Conservation (phyloP, 1,139 yeast species). For the Diutina mesorugosa region DNA sequence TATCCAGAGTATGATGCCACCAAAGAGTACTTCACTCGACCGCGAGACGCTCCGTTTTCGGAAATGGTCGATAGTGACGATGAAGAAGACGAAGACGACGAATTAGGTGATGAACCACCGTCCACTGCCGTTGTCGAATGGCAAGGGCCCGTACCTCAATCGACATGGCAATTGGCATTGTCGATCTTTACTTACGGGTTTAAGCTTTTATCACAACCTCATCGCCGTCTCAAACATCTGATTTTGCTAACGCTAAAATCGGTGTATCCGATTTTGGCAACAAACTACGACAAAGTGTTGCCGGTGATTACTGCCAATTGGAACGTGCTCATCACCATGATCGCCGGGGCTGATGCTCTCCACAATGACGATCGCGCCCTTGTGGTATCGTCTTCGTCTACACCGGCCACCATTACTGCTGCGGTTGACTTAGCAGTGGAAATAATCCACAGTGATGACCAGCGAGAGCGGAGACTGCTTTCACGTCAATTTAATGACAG, state of each 20-base stretch:
- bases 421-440: background rate
- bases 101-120: background rate
- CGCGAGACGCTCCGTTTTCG: background rate
- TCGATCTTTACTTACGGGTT: background rate
- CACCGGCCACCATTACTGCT: background rate
- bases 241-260: background rate
- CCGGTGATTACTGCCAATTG: background rate
- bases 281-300: background rate
- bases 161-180: background rate
- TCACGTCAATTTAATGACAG: background rate
- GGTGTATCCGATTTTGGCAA: background rate
- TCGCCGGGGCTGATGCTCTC: background rate
- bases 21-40: conserved; percentile 1
- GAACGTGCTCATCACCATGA: background rate
- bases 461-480: background rate
- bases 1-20: background rate
- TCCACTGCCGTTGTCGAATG: background rate
- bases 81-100: background rate
- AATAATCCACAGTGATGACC: background rate
- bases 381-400: background rate
- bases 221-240: background rate
- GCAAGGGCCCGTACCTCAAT: background rate
- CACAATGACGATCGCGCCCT: background rate
- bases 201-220: background rate
- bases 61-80: background rate